phyloP scores from a whole-genome alignment of 345 rosid species.

The Corchorus olitorius region DNA sequence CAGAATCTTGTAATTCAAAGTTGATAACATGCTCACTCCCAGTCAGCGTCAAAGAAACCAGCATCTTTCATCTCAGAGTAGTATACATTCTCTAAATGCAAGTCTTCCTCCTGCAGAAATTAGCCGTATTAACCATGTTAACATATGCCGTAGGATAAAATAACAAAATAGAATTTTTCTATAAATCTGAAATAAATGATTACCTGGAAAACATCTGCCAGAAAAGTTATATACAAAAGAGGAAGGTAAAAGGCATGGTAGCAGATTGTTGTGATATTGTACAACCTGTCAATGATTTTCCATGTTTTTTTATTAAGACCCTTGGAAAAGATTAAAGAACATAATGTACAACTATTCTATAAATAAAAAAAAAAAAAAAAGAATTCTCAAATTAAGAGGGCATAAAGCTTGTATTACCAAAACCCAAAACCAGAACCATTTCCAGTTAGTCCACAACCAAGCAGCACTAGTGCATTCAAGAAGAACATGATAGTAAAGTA shows the following conservation, averaged over 20 bases:
- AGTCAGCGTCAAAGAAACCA: constrained; percentile 83
- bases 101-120: constrained; percentile 71
- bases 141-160: too few species aligned
- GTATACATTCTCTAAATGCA: constrained; percentile 77
- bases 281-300: constrained; percentile 58
- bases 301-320: background rate
- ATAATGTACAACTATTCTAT: background rate
- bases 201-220: constrained; percentile 95
- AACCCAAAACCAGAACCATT: constrained; percentile 68
- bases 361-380: background rate
- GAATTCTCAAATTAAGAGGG: background rate
- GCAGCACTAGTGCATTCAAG: constrained; percentile 59
- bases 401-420: constrained; percentile 53
- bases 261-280: constrained; percentile 59
- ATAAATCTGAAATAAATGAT: background rate
- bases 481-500: constrained; percentile 64
- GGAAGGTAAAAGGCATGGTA: constrained; percentile 90
- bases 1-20: background rate
- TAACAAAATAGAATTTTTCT: too few species aligned
- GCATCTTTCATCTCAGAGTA: constrained; percentile 99
- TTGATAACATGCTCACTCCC: constrained; percentile 48
- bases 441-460: constrained; percentile 67
- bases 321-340: constrained; percentile 18
- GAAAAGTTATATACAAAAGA: constrained; percentile 72
- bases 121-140: too few species aligned